phyloP scores from a whole-genome alignment of 202 grass and related monocot species.

The Eragrostis tef region DNA sequence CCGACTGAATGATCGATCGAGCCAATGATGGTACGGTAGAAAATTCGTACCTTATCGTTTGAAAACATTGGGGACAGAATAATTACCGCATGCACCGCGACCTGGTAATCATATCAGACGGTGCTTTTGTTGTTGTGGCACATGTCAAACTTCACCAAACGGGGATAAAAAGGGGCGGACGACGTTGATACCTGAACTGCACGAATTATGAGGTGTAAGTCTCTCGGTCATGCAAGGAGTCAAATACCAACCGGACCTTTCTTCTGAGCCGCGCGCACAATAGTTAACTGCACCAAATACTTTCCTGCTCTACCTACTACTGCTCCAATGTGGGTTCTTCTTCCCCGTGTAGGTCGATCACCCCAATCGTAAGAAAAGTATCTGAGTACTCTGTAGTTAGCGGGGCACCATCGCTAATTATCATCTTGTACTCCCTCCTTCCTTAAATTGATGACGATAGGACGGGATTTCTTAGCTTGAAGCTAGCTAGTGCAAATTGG shows the following conservation, averaged over 20 bases:
- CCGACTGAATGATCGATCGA: not conserved
- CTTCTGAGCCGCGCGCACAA: not conserved
- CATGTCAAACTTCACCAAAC: slow-evolving; percentile 48
- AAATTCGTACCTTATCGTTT: not conserved
- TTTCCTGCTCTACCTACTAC: slow-evolving; percentile 35
- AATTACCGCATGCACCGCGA: not conserved
- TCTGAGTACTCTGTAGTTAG: too few relatives aligned
- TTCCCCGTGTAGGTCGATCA: too few relatives aligned
- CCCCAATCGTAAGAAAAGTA: too few relatives aligned
- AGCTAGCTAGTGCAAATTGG: too few relatives aligned
- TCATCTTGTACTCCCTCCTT: too few relatives aligned
- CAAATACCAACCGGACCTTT: slow-evolving; percentile 12
- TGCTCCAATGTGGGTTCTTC: not conserved
- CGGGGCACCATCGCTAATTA: too few relatives aligned
- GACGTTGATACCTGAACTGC: slow-evolving; percentile 45
- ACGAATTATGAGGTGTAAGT: not conserved
- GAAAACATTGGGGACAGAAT: not conserved
- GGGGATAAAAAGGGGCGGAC: not conserved
- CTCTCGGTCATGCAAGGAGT: slow-evolving; percentile 32
- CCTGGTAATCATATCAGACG: not conserved
- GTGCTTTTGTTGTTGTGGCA: not conserved
- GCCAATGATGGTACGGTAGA: not conserved
- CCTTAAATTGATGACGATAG: too few relatives aligned
- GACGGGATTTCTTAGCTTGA: too few relatives aligned
- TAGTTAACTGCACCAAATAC: slow-evolving; percentile 20